phyloP scores from a whole-genome alignment of 2,329 filamentous ascomycete species.

The Tolypocladium paradoxum region DNA sequence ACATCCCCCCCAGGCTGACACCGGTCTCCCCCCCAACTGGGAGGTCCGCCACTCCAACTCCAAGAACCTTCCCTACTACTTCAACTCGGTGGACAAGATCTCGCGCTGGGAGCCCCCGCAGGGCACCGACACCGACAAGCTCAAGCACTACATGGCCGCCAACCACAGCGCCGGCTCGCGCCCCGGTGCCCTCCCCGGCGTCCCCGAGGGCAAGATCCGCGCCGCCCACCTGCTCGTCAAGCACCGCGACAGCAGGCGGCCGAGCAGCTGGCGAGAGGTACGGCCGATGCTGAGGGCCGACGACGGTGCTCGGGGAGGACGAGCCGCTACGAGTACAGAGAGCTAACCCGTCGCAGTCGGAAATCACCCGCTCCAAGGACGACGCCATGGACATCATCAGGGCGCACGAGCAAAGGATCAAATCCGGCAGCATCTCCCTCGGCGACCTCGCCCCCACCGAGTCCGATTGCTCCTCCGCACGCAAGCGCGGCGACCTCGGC shows the following conservation, averaged over 20 bases:
- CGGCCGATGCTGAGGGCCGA: conserved; percentile 9
- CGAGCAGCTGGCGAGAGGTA: conserved; percentile 83
- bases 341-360: conserved; percentile 33
- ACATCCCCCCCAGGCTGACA: conserved; percentile 43
- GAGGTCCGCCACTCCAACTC: conserved; percentile 97
- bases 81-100: conserved; percentile 76
- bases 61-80: conserved; percentile 98
- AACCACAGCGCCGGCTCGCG: conserved; percentile 58
- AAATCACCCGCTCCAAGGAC: conserved; percentile 81
- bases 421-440: conserved; percentile 54
- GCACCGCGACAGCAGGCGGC: conserved; percentile 77
- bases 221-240: conserved; percentile 90
- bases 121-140: conserved; percentile 79
- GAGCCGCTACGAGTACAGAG: not conserved
- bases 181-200: conserved; percentile 26
- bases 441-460: conserved; percentile 80
- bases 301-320: too few relatives aligned
- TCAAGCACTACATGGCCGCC: conserved; percentile 88
- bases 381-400: conserved; percentile 73
- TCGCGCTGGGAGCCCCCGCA: conserved; percentile 92
- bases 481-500: conserved; percentile 88
- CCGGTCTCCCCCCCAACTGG: conserved; percentile 78
- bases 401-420: conserved; percentile 66
- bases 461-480: conserved; percentile 90
- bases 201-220: conserved; percentile 73